phyloP scores from a whole-genome alignment of 2,329 filamentous ascomycete species.

The Aspergillus aculeatinus region DNA sequence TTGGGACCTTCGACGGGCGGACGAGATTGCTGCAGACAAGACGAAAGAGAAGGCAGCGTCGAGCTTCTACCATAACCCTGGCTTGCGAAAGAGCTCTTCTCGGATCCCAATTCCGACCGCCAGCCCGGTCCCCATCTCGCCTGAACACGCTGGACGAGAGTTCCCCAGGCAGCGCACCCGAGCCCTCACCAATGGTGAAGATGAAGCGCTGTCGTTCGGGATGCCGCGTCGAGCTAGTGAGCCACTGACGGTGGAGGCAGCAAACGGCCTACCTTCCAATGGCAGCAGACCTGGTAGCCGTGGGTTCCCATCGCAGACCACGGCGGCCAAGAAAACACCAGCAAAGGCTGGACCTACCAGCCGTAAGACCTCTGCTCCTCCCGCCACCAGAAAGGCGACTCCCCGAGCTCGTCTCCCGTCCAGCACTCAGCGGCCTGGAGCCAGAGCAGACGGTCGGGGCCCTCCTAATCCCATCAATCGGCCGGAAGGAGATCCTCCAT shows the following conservation, averaged over 20 bases:
- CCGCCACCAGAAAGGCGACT: constrained; percentile 43
- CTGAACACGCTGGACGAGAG: constrained; percentile 71
- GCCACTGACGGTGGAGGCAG: constrained; percentile 28
- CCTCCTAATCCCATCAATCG: constrained; percentile 58
- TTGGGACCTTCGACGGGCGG: constrained; percentile 74
- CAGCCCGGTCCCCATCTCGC: constrained; percentile 73
- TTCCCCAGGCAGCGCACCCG: constrained; percentile 63
- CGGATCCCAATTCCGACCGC: constrained; percentile 82
- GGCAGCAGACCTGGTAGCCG: constrained; percentile 35
- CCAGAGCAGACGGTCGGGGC: constrained; percentile 57
- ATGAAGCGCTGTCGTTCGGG: constrained; percentile 58
- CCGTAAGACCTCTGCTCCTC: constrained; percentile 41
- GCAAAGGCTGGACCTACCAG: constrained; percentile 30
- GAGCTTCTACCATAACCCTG: constrained; percentile 55
- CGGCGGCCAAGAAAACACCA: constrained; percentile 32
- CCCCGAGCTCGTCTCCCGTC: constrained; percentile 37
- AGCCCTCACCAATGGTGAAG: constrained; percentile 59
- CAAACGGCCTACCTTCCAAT: constrained; percentile 27
- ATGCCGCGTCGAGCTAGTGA: constrained; percentile 70
- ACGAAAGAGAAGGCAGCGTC: constrained; percentile 48
- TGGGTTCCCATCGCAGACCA: constrained; percentile 28
- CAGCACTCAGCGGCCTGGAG: constrained; percentile 56
- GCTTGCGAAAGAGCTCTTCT: constrained; percentile 64
- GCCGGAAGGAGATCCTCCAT: constrained; percentile 92
- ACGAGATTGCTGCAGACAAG: constrained; percentile 66